Evolutionary conservation across 805 yeast genomes (phyloP).

Genomic region (Saccharomyces paradoxus): DNA sequence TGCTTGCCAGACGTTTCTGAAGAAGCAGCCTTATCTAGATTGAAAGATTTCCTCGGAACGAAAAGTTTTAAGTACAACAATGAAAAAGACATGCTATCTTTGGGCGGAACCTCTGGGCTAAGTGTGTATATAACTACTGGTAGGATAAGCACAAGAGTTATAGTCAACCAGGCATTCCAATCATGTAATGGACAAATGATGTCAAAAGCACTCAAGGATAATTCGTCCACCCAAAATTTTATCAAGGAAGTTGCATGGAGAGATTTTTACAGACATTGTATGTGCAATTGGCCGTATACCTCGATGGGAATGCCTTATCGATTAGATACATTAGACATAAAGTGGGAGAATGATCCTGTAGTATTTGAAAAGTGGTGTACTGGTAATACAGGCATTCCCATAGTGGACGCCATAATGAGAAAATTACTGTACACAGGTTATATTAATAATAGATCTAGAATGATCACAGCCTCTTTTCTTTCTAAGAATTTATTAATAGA

Average conservation of each 20-base stretch:
- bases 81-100: conserved; percentile 16
- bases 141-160: conserved; percentile 35
- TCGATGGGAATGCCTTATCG: conserved; percentile 45
- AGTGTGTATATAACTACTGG: conserved; percentile 43
- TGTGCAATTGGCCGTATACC: conserved; percentile 43
- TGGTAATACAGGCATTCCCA: conserved; percentile 49
- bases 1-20: conserved; percentile 15
- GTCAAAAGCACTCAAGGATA: conserved; percentile 22
- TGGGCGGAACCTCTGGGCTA: conserved; percentile 32
- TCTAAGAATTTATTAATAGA: conserved; percentile 43
- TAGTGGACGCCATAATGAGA: conserved; percentile 53
- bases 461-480: conserved; percentile 46
- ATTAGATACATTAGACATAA: conserved; percentile 34
- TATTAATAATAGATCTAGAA: conserved; percentile 46
- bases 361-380: conserved; percentile 43
- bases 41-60: conserved; percentile 9
- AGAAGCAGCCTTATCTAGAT: conserved; percentile 14
- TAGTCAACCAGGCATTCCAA: conserved; percentile 29
- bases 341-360: conserved; percentile 37
- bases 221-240: conserved; percentile 36
- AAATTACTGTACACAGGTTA: conserved; percentile 44
- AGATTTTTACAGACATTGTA: conserved; percentile 45
- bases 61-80: conserved; percentile 8
- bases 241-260: conserved; percentile 52
- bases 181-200: conserved; percentile 16